These are phyloP conservation scores for Pseudogymnoascus sp. DNA, from an alignment of 2,329 filamentous ascomycete genomes.

Conservation along the genomic window DNA sequence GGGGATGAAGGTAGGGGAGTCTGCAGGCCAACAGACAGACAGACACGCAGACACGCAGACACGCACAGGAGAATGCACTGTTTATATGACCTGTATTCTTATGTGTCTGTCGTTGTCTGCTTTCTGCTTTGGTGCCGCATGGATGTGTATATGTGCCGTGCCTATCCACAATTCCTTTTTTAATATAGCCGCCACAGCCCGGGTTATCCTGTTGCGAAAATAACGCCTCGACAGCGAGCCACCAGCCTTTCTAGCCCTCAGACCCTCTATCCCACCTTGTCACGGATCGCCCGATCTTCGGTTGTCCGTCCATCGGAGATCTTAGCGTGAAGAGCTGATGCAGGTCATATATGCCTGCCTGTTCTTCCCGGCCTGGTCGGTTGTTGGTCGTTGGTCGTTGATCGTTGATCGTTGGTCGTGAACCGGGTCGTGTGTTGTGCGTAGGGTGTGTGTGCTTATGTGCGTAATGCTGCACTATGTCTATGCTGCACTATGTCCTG, in stretches of 20 bases:
- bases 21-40: not conserved
- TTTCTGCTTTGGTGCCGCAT: not conserved
- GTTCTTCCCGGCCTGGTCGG: not conserved
- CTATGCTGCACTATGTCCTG: not conserved
- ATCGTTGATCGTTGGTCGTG: not conserved
- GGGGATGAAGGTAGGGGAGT: not conserved
- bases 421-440: not conserved
- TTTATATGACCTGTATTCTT: not conserved
- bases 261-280: not conserved
- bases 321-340: not conserved
- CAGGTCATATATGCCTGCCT: constrained; percentile 3
- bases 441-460: not conserved
- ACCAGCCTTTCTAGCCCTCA: not conserved
- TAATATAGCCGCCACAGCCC: not conserved
- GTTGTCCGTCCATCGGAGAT: not conserved
- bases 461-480: not conserved
- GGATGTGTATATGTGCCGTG: not conserved
- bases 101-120: not conserved
- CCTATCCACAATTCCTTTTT: not conserved
- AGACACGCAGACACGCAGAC: not conserved
- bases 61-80: not conserved
- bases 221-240: not conserved
- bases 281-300: not conserved
- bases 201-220: not conserved
- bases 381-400: not conserved